Evolutionary conservation across 2,329 filamentous ascomycete genomes (phyloP), one percentile per base, ranked within the genome.

Genomic region (Dothistroma pini): DNA sequence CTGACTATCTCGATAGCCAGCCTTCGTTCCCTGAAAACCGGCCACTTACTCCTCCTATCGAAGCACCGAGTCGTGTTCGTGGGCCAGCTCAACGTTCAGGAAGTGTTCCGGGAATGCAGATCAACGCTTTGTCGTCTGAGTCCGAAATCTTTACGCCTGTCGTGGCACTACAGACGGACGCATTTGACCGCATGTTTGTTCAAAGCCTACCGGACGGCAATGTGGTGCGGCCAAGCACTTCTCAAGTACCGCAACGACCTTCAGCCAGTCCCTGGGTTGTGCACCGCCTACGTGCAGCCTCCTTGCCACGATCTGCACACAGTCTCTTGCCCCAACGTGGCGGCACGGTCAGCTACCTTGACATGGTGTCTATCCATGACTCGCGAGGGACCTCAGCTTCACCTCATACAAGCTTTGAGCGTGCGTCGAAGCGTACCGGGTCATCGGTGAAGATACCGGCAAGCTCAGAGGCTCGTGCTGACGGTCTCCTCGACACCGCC

Each of bases 181-280:
- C 57, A 9, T 75, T 75, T 44, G 69, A 75, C 31, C 66, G 64
- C 22, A 68, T 71, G 57, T 74, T 75, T 57, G 68, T 75, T 9
- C 63, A 70, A 32, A 71, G 66, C 54, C 56, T 75, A 10, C 72
- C 70, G 5, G 48, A 41, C 32, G 51, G 59, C 11, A 44, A 32
- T 32, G 29, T n/a, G 35, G 55, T 50, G 31, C 55, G 55, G 31
- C 57, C 57, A 11, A 34, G 47, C 22, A 54, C 57, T 19, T 25
- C 32, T 7, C 25, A 35, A 35, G 48, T 35, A 22, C 49, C 50
- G 16, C 49, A 35, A 35, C 51, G n/a, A 11, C 16, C 38, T 19
- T 47, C 49, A 7, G 10, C 22, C 10, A n/a, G 7, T 10, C 50
- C 57, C 10, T 54, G 35, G 57, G 16, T 34, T 12, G 29, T 8